Conservation (phyloP, 164 flowering plant genomes). For the Liquidambar formosana region DNA sequence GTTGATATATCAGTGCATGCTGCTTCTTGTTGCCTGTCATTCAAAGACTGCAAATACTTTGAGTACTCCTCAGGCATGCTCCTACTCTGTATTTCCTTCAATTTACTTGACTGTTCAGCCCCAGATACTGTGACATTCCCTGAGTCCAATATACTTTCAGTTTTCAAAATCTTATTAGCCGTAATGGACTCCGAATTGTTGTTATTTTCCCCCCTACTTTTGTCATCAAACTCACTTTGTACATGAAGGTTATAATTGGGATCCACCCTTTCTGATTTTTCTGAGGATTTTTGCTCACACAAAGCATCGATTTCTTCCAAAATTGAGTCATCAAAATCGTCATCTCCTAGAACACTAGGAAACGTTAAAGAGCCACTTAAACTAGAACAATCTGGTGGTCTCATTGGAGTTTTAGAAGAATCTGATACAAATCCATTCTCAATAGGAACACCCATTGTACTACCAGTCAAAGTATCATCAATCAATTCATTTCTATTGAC, state of each 20-base stretch:
- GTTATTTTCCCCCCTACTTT: constrained; percentile 5
- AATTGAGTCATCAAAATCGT: constrained; percentile 65
- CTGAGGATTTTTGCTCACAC: constrained; percentile 49
- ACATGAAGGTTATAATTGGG: background rate
- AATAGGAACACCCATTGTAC: background rate
- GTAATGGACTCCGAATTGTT: constrained; percentile 10
- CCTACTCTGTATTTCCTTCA: constrained; percentile 8
- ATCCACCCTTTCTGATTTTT: constrained; percentile 21
- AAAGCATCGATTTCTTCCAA: constrained; percentile 76
- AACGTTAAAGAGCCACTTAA: constrained; percentile 18
- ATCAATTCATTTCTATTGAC: constrained; percentile 3
- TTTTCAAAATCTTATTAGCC: constrained; percentile 7
- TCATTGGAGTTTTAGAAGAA: constrained; percentile 28
- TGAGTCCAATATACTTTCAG: constrained; percentile 2
- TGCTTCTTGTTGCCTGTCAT: constrained; percentile 83
- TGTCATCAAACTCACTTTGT: constrained; percentile 11
- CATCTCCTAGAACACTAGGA: constrained; percentile 34
- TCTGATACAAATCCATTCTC: constrained; percentile 13
- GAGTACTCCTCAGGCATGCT: constrained; percentile 59
- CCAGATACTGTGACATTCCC: background rate
- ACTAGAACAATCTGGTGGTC: constrained; percentile 16
- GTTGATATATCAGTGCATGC: constrained; percentile 74
- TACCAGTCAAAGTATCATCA: constrained; percentile 1
- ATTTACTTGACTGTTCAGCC: constrained; percentile 12
- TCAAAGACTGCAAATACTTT: constrained; percentile 62